Evolutionary conservation across 2,329 filamentous ascomycete species (phyloP), one percentile per base, ranked within the genome.

Genomic region (Colletotrichum truncatum): DNA sequence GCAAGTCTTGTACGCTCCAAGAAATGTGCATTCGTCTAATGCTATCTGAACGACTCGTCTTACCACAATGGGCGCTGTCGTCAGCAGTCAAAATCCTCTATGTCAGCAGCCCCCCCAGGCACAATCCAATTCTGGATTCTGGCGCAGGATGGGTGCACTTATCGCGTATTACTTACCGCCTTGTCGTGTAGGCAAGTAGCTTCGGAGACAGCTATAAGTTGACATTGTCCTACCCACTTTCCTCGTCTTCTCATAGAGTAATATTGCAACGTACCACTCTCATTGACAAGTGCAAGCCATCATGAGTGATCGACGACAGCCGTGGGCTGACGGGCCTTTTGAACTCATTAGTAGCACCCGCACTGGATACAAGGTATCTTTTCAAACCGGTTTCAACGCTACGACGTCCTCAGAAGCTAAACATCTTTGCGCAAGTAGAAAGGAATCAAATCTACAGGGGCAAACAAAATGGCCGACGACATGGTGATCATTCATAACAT

Each of bases 251-350:
- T n/a, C n/a, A n/a, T n/a, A n/a, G n/a, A n/a, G n/a, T n/a, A n/a
- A n/a, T n/a, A n/a, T n/a, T n/a, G n/a, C n/a, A n/a, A n/a, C n/a
- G n/a, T n/a, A n/a, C n/a, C n/a, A n/a, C n/a, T n/a, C n/a, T 5
- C 12, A 16, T 26, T 25, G n/a, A 14, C 41, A n/a, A 9, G 21
- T 16, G 34, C 23, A 11, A n/a, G 25, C 25, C 36, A 23, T 6
- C 49, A 65, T 65, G 62, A 26, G 57, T 10, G 14, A 16, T 2
- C 26, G 48, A 3, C 74, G 73, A 1, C 74, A 73, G 48, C 68
- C 67, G 4, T 78, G 76, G 76, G 76, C 72, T 4, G 75, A 78
- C 16, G 71, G 72, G n/a, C 76, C 76, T 0, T 78, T 75, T 39
- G 58, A 71, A 23, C 71, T 78, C 45, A 73, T 78, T 41, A 67